Percentiles rank a stretch among this genome's conserved stretches.
Evolutionary conservation across 192 early-diverging fungal genomes (phyloP).

Genomic region (Helicostylum pulchrum): DNA sequence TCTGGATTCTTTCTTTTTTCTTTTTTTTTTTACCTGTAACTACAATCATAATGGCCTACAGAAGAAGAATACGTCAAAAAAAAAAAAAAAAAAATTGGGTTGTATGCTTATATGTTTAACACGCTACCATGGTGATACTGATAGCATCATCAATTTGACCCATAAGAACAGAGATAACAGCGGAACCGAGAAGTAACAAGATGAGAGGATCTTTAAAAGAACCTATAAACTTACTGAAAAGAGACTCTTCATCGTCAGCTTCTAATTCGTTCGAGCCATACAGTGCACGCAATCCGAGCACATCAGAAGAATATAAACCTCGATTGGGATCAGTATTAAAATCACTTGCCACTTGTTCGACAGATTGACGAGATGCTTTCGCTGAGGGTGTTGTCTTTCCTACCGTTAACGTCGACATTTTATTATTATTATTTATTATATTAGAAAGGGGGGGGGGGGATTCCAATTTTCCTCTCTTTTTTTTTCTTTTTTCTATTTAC

Average conservation of each 20-base stretch:
- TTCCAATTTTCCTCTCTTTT: too few relatives aligned
- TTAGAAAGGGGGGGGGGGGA: too few relatives aligned
- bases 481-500: too few relatives aligned
- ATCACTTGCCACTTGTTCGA: conserved; percentile 42
- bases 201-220: conserved; percentile 81
- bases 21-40: conserved; percentile 52
- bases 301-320: conserved; percentile 46
- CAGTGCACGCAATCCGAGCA: conserved; percentile 36
- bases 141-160: conserved; percentile 82
- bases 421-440: too few relatives aligned
- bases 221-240: conserved; percentile 74
- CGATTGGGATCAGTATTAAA: conserved; percentile 39
- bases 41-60: conserved; percentile 70
- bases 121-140: conserved; percentile 70
- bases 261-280: conserved; percentile 71
- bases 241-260: conserved; percentile 60
- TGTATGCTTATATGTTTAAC: background rate
- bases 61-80: background rate
- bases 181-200: conserved; percentile 70
- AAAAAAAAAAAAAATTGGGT: background rate
- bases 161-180: conserved; percentile 67
- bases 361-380: conserved; percentile 44
- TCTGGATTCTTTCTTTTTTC: background rate
- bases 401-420: conserved; percentile 13
- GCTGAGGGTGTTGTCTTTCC: conserved; percentile 48